phyloP scores from a whole-genome alignment of 2,329 filamentous ascomycete species.

The Penicillium sp. region DNA sequence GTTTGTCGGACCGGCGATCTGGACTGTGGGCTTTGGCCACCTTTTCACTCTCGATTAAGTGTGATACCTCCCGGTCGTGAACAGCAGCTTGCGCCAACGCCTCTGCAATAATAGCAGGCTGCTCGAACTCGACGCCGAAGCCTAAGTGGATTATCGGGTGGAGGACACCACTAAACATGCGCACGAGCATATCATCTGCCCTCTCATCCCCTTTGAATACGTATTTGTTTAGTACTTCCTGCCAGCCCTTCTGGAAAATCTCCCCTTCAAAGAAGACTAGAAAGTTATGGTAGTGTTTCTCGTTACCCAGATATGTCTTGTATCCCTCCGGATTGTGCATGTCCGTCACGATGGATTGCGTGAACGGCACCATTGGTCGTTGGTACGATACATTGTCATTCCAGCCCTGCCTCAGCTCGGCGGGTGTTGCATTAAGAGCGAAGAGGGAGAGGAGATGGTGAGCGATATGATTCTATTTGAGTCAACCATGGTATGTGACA shows the following conservation, averaged over 20 bases:
- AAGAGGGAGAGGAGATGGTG: slow-evolving; percentile 75
- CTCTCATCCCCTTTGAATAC: slow-evolving; percentile 63
- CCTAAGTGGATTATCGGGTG: slow-evolving; percentile 83
- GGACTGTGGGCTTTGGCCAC: slow-evolving; percentile 21
- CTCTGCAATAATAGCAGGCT: slow-evolving; percentile 77
- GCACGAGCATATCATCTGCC: slow-evolving; percentile 64
- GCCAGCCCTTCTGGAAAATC: slow-evolving; percentile 62
- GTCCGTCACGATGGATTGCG: slow-evolving; percentile 50
- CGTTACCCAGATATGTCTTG: slow-evolving; percentile 59
- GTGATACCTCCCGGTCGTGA: slow-evolving; percentile 56
- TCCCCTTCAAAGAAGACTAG: slow-evolving; percentile 71
- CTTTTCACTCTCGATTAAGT: slow-evolving; percentile 46
- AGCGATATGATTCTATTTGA: slow-evolving; percentile 61
- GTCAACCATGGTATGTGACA: not conserved
- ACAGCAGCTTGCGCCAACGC: slow-evolving; percentile 72
- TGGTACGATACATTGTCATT: slow-evolving; percentile 65
- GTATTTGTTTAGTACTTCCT: slow-evolving; percentile 60
- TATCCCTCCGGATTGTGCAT: slow-evolving; percentile 57
- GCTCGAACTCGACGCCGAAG: slow-evolving; percentile 76
- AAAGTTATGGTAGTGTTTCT: slow-evolving; percentile 66
- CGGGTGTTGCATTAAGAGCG: slow-evolving; percentile 63
- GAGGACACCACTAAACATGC: slow-evolving; percentile 67
- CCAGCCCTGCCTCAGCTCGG: slow-evolving; percentile 61
- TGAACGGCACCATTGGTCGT: slow-evolving; percentile 45
- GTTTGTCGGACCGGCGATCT: not conserved